Evolutionary conservation across 2,329 filamentous ascomycete species (phyloP).

Genomic region (Leptographium wingfieldii): DNA sequence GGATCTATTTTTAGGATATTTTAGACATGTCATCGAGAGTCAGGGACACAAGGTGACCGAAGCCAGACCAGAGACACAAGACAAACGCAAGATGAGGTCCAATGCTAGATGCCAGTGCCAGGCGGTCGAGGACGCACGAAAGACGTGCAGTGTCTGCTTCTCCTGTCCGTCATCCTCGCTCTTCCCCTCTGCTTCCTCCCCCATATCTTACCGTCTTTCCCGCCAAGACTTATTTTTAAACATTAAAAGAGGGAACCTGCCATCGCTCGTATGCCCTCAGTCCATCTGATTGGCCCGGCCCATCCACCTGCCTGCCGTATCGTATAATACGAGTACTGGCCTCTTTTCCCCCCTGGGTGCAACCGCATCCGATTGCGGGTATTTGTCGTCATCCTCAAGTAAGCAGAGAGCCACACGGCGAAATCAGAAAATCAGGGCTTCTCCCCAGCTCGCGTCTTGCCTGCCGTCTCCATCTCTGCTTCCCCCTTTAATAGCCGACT

Average conservation of each 20-base stretch:
- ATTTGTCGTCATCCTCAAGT: neutral
- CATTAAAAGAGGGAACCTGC: neutral
- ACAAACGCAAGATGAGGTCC: neutral
- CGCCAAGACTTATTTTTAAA: neutral
- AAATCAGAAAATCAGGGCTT: too few species aligned
- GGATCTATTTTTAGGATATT: neutral
- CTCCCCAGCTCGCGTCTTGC: neutral
- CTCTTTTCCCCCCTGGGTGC: neutral
- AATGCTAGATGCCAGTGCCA: neutral
- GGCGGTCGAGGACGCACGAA: neutral
- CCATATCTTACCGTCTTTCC: neutral
- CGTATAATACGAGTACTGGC: neutral
- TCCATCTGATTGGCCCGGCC: neutral
- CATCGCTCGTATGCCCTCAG: neutral
- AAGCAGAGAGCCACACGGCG: neutral
- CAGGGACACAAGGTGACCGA: too few species aligned
- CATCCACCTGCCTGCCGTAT: neutral
- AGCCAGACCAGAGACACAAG: too few species aligned
- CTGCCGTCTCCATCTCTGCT: neutral
- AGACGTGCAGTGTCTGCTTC: neutral
- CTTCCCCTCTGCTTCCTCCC: neutral
- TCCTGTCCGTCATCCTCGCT: neutral
- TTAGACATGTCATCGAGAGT: neutral
- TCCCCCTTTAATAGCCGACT: neutral
- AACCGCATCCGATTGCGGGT: neutral